Evolutionary conservation across 441 rosid genomes (phyloP), one percentile per base, ranked within the genome.

Genomic region (Macaranga tanarius): DNA sequence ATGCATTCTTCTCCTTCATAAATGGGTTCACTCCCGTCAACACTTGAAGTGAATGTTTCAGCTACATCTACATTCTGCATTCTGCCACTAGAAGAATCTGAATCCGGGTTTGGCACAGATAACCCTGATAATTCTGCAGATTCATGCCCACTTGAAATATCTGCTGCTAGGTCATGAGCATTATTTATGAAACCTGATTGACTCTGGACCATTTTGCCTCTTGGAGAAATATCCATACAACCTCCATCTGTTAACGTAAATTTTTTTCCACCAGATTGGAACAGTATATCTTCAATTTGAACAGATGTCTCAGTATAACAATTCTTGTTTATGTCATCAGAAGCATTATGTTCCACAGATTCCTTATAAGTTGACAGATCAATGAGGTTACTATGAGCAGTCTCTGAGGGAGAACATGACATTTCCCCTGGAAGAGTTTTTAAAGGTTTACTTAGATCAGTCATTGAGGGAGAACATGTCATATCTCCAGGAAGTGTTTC

Each of bases 1-100:
- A 95, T 90, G 77, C 97, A 84, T 81, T 95, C 97, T 79, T 96
- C 98, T 69, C 98, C 99, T 82, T 96, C 98, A 80, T 95, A 93
- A 71, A 91, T 86, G 75, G 99, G 98, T 75, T 93, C 99, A 83
- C 87, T 87, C 23, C 82, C 94, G 81, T 88, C 88, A 51, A 88
- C 81, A 48, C 87, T 85, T 23, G 94, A 85, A 23, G 87, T 69
- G 69, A 84, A 42, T 58, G 86, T 76, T 74, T 85, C 90, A 47
- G 85, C 74, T 52, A 79, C 84, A 74, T 87, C 92, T 15, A 69
- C 56, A 42, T 69, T 83, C 80, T 84, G 86, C 65, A 81, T 40
- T 82, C 86, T 83, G 62, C 77, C 83, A 76, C 76, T 71, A 54
- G 86, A 84, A 56, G 87, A 77, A 81, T 86, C 90, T 72, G 89